phyloP scores from a whole-genome alignment of 116 monocot species.

The Dioscorea cayenensis region DNA sequence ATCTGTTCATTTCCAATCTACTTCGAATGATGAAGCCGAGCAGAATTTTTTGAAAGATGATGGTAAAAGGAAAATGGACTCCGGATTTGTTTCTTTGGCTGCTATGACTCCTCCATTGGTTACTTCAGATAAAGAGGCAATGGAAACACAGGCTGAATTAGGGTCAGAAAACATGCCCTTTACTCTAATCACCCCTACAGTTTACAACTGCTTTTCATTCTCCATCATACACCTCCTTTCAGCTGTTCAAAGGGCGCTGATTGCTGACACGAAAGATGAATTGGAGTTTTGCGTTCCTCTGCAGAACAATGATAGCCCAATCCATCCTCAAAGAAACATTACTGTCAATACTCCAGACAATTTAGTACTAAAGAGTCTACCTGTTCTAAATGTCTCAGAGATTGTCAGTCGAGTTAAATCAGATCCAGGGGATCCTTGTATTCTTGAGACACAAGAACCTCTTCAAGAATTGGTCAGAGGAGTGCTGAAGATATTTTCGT shows the following conservation, averaged over 20 bases:
- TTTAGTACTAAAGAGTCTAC: conserved; percentile 19
- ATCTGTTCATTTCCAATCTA: too few species aligned
- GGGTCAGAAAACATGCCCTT: conserved; percentile 62
- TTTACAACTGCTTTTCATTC: conserved; percentile 85
- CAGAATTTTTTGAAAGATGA: conserved; percentile 18
- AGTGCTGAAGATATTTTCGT: conserved; percentile 79
- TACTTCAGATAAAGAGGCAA: conserved; percentile 25
- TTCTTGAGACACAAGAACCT: conserved; percentile 88
- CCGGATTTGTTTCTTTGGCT: not conserved
- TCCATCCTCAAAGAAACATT: conserved; percentile 5
- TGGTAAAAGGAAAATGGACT: conserved; percentile 52
- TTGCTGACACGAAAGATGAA: conserved; percentile 38
- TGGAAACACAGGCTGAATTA: conserved; percentile 25
- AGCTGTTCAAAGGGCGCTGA: conserved; percentile 68
- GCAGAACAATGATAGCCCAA: conserved; percentile 14
- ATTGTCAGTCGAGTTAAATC: conserved; percentile 64
- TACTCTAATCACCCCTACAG: conserved; percentile 67
- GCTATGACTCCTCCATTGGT: conserved; percentile 13
- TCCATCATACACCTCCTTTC: conserved; percentile 92
- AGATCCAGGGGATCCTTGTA: conserved; percentile 80
- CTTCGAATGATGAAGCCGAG: too few species aligned
- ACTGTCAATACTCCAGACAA: conserved; percentile 16
- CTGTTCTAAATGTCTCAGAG: conserved; percentile 64
- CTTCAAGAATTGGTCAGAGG: conserved; percentile 87
- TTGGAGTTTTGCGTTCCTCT: conserved; percentile 7